Base-by-base conservation (phyloP, 2,329 filamentous ascomycete genomes). In the Cercospora berteroae region DNA sequence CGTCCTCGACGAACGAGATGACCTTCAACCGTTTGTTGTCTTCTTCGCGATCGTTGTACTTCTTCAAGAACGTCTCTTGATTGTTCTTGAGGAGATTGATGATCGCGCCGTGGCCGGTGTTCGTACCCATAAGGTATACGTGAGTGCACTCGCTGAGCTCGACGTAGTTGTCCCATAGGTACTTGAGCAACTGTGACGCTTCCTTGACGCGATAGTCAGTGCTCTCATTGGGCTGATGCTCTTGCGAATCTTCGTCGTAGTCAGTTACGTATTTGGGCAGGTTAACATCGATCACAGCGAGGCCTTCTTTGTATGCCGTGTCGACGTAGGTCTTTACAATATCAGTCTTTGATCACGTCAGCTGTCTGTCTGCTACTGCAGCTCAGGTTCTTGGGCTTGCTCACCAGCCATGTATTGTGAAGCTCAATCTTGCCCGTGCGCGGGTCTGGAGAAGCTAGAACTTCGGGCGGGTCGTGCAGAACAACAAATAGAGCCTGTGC, bases 81-180 rank as follows among this genome's bases (percentile, higher is more conserved):
- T 50, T 63, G 9, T 90, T 69, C 59, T 76, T 89, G 5, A 98
- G 83, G 5, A 98, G 86, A 65, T 94, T 87, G 66, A 95, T 90
- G 58, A 97, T 87, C 1, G 92, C 93, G 3, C 91, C 83, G 75
- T 95, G 96, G 1, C 95, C 92, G 73, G 93, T 90, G n/a, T 95
- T 95, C 1, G 96, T 88, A 0, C 95, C 94, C 76, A 99, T 84
- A 23, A 99, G 83, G 76, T 96, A 91, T 16, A 98, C 87, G 62
- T 94, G 88, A 5, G 89, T 88, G 0, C 86, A 84, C 2, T 90
- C 83, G 64, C 83, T 86, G 60, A 89, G 89, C 82, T 97, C 92
- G 20, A 99, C 88, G 76, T 97, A 97, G 76, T 99, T 99, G 74
- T 97, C 94, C 95, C 95, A 99, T 13, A 99, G 83, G 75, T 97